A percentile compares a stretch with the other conserved stretches of the same genome.
These are phyloP conservation scores for Lipomyces yamadae DNA, from an alignment of 805 yeast genomes.

Conservation along the genomic window DNA sequence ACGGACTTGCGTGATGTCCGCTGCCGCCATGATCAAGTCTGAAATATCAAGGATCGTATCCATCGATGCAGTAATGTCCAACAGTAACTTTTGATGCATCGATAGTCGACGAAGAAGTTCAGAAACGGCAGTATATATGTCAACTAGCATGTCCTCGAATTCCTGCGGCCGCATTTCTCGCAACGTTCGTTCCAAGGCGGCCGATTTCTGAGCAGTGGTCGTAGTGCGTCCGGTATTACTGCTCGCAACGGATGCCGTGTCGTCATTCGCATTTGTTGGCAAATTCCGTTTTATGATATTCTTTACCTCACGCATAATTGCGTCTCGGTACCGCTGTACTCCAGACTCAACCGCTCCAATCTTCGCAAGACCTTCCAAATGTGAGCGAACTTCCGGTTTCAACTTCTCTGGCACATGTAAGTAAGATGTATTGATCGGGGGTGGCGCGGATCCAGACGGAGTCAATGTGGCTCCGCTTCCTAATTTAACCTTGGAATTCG, in stretches of 20 bases:
- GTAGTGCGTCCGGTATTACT: slow-evolving; percentile 40
- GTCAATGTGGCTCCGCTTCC: slow-evolving; percentile 20
- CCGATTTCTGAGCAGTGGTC: slow-evolving; percentile 46
- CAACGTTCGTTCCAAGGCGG: slow-evolving; percentile 54
- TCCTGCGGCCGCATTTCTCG: slow-evolving; percentile 73
- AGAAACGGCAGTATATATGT: slow-evolving; percentile 64
- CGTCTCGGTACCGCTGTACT: slow-evolving; percentile 67
- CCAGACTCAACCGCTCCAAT: slow-evolving; percentile 50
- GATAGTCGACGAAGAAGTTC: slow-evolving; percentile 77
- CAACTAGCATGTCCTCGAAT: slow-evolving; percentile 70
- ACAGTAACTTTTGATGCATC: slow-evolving; percentile 74
- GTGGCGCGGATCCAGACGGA: slow-evolving; percentile 20
- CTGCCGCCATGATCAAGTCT: slow-evolving; percentile 50
- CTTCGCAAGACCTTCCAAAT: slow-evolving; percentile 58
- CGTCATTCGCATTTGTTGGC: slow-evolving; percentile 54
- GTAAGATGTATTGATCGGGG: slow-evolving; percentile 48
- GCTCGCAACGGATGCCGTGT: slow-evolving; percentile 42
- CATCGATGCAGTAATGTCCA: slow-evolving; percentile 67
- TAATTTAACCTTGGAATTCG: slow-evolving; percentile 37
- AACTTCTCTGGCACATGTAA: slow-evolving; percentile 49
- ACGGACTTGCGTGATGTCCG: slow-evolving; percentile 73
- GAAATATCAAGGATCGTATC: slow-evolving; percentile 50
- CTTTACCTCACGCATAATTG: slow-evolving; percentile 72
- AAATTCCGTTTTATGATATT: slow-evolving; percentile 66
- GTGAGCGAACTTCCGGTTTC: slow-evolving; percentile 52